Evolutionary conservation across 768 basidiomycete genomes (phyloP).

Genomic region (Collybia sordida): DNA sequence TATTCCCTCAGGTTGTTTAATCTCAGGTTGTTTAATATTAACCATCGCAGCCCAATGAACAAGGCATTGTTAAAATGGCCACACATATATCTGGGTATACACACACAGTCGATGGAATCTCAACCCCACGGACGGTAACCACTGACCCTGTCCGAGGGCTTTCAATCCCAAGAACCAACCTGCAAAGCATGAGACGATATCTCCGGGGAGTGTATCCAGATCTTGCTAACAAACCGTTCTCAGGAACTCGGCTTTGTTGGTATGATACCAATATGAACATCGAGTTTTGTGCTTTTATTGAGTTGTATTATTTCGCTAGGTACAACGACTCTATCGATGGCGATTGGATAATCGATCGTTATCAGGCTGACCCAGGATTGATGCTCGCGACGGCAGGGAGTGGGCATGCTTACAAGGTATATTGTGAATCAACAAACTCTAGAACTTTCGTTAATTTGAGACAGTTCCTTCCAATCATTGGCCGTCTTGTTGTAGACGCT

Average conservation of each 20-base stretch:
- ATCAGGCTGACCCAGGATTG: conserved; percentile 55
- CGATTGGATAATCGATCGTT: conserved; percentile 86
- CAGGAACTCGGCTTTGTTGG: conserved; percentile 86
- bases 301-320: conserved; percentile 39
- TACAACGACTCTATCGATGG: conserved; percentile 87
- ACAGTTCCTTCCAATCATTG: conserved; percentile 87
- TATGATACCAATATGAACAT: conserved; percentile 26
- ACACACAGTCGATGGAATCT: conserved; percentile 48
- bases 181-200: conserved; percentile 48
- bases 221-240: conserved; percentile 71
- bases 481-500: conserved; percentile 70
- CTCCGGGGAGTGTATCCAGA: conserved; percentile 71
- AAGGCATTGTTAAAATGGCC: conserved; percentile 74
- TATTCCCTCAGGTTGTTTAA: neutral
- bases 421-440: neutral
- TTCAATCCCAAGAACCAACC: conserved; percentile 60
- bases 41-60: conserved; percentile 57
- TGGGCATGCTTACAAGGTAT: conserved; percentile 86
- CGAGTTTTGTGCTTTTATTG: too few species aligned
- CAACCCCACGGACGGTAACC: conserved; percentile 73
- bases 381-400: conserved; percentile 86
- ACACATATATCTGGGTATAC: conserved; percentile 77
- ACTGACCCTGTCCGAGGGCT: conserved; percentile 59
- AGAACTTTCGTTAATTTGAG: conserved; percentile 1
- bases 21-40: neutral